Percentiles rank a stretch among this genome's conserved stretches.
Conservation (phyloP, 2,329 filamentous ascomycete species). For the Coniochaeta pulveracea region DNA sequence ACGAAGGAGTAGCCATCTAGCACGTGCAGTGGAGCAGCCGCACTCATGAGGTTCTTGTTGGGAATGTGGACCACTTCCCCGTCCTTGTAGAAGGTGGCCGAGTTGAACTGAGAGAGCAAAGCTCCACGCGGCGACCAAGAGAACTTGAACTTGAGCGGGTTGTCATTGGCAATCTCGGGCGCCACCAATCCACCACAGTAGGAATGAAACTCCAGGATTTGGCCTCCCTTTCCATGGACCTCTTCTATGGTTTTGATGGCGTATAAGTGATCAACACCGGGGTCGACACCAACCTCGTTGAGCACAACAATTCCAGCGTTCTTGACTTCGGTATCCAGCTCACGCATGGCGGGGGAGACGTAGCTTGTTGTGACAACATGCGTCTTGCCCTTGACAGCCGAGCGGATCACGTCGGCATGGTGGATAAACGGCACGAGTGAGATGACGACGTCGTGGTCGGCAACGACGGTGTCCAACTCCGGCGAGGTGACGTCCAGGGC, state of each 20-base stretch:
- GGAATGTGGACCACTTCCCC: conserved; percentile 3
- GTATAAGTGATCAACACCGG: conserved; percentile 41
- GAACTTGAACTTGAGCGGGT: conserved; percentile 65
- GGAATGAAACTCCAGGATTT: conserved; percentile 49
- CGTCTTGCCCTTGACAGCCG: conserved; percentile 58
- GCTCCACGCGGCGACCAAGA: conserved; percentile 56
- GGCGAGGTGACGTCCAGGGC: conserved; percentile 10
- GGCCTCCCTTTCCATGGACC: neutral
- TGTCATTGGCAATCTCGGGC: conserved; percentile 44
- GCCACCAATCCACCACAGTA: conserved; percentile 54
- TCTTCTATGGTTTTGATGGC: neutral
- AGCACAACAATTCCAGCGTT: conserved; percentile 61
- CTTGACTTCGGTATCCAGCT: conserved; percentile 48
- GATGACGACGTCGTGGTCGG: conserved; percentile 12
- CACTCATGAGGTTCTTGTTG: conserved; percentile 36
- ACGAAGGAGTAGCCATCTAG: conserved; percentile 46
- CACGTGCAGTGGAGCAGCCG: conserved; percentile 58
- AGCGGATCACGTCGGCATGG: conserved; percentile 44
- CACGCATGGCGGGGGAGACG: conserved; percentile 57
- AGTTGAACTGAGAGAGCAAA: conserved; percentile 54
- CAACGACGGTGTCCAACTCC: conserved; percentile 9
- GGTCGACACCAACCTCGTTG: conserved; percentile 59
- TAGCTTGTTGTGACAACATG: conserved; percentile 69
- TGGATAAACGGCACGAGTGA: conserved; percentile 14
- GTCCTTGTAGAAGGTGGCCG: conserved; percentile 48